These are phyloP conservation scores for Penicillium freii DNA, from an alignment of 2,329 filamentous ascomycete species.

Conservation along the genomic window DNA sequence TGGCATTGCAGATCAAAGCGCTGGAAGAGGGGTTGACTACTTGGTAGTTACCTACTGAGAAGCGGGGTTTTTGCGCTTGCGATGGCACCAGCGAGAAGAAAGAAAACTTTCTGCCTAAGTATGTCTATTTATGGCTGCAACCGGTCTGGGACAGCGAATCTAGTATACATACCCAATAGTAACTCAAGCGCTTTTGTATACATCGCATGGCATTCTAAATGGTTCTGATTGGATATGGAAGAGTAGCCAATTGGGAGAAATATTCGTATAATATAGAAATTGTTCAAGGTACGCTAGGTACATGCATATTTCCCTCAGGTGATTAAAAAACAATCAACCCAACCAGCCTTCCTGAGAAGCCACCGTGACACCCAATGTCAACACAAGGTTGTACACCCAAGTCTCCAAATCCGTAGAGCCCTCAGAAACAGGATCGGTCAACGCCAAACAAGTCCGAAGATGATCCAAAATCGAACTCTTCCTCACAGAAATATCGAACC, in stretches of 20 bases:
- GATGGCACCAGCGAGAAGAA: neutral
- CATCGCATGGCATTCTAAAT: neutral
- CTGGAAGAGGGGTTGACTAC: conserved; percentile 32
- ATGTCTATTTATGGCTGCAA: neutral
- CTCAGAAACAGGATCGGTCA: conserved; percentile 13
- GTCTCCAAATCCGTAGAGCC: conserved; percentile 20
- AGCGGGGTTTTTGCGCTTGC: neutral
- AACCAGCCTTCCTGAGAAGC: conserved; percentile 31
- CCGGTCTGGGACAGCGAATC: neutral
- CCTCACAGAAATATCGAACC: conserved; percentile 27
- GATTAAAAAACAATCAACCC: neutral
- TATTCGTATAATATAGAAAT: neutral
- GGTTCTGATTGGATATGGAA: neutral
- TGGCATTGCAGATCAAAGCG: conserved; percentile 53
- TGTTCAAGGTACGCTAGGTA: neutral
- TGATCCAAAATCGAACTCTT: conserved; percentile 28
- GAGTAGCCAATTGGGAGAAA: neutral
- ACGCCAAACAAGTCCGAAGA: conserved; percentile 18
- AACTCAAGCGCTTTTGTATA: neutral
- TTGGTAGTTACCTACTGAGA: conserved; percentile 1
- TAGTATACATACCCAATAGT: neutral
- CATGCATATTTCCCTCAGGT: neutral
- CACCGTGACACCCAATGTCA: conserved; percentile 34
- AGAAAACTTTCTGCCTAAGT: neutral
- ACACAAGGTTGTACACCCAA: conserved; percentile 30